phyloP scores from a whole-genome alignment of 2,329 filamentous ascomycete genomes.

The Fusarium stilboides region DNA sequence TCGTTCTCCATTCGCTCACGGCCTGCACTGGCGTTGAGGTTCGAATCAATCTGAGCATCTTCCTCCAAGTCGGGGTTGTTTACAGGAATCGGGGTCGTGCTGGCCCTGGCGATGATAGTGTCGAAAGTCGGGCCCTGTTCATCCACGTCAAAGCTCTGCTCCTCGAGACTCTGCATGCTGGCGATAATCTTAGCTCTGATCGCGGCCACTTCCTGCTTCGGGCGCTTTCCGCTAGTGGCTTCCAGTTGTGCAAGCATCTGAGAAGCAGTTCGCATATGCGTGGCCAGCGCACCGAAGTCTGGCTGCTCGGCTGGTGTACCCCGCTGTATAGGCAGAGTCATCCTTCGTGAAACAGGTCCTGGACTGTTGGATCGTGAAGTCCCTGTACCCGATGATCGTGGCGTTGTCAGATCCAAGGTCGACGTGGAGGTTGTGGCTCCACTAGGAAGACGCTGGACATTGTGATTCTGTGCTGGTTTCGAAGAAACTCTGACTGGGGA shows the following conservation, averaged over 20 bases:
- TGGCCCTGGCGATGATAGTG: slow-evolving; percentile 83
- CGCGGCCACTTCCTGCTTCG: slow-evolving; percentile 84
- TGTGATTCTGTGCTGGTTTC: slow-evolving; percentile 52
- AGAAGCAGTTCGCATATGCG: slow-evolving; percentile 89
- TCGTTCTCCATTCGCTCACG: slow-evolving; percentile 91
- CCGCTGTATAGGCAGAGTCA: slow-evolving; percentile 71
- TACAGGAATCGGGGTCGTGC: slow-evolving; percentile 61
- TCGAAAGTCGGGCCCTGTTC: slow-evolving; percentile 84
- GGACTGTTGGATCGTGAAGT: slow-evolving; percentile 79
- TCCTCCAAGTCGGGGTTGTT: slow-evolving; percentile 69
- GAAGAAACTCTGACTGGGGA: slow-evolving; percentile 55
- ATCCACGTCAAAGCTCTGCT: slow-evolving; percentile 85
- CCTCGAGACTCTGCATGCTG: slow-evolving; percentile 89
- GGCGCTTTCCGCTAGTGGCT: slow-evolving; percentile 83
- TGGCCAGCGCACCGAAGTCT: slow-evolving; percentile 86
- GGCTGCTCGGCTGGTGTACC: slow-evolving; percentile 76
- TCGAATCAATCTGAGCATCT: slow-evolving; percentile 65
- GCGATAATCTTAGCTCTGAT: slow-evolving; percentile 91
- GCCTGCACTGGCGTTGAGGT: slow-evolving; percentile 78
- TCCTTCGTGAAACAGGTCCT: slow-evolving; percentile 67
- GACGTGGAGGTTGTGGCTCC: slow-evolving; percentile 73
- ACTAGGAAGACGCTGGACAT: slow-evolving; percentile 71
- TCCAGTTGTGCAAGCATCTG: slow-evolving; percentile 91
- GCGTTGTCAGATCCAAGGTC: slow-evolving; percentile 73
- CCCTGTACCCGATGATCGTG: slow-evolving; percentile 78